Conservation (phyloP, 2,329 filamentous ascomycete species). For the Chalara sp. region DNA sequence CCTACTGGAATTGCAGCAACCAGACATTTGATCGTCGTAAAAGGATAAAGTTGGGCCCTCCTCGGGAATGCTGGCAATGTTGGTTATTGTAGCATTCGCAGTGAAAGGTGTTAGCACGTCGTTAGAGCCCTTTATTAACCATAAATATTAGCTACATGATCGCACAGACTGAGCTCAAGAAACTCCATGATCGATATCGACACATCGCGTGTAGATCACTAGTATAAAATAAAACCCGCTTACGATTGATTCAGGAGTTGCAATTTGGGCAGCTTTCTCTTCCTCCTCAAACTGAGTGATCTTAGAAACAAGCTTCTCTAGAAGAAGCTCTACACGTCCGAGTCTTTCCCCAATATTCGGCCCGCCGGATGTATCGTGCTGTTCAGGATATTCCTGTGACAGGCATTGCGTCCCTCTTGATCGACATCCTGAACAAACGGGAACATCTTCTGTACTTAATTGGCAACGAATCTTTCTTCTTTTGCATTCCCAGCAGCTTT, state of each 20-base stretch:
- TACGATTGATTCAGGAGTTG: constrained; percentile 21
- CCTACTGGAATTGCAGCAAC: constrained; percentile 7
- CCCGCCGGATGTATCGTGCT: constrained; percentile 19
- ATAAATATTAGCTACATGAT: too few relatives aligned
- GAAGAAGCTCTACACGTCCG: constrained; percentile 22
- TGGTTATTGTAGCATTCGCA: constrained; percentile 3
- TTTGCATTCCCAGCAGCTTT: constrained; percentile 51
- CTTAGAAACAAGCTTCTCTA: constrained; percentile 24
- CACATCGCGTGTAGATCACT: too few relatives aligned
- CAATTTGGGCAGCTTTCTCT: constrained; percentile 18
- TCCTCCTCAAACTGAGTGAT: constrained; percentile 23
- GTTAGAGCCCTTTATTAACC: constrained; percentile 3
- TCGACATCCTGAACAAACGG: constrained; percentile 39
- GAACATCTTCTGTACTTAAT: constrained; percentile 31
- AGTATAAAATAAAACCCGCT: too few relatives aligned
- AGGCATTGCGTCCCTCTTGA: constrained; percentile 30
- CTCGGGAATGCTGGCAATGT: constrained; percentile 6
- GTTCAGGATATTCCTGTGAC: constrained; percentile 27
- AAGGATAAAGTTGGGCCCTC: constrained; percentile 21
- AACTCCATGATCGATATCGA: too few relatives aligned
- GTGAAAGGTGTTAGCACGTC: constrained; percentile 21
- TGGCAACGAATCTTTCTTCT: constrained; percentile 46
- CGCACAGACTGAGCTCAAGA: too few relatives aligned
- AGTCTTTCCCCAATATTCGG: constrained; percentile 24
- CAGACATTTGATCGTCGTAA: constrained; percentile 24